A percentile compares a stretch with the other conserved stretches of the same genome.
Evolutionary conservation across 2,329 filamentous ascomycete genomes (phyloP).

Genomic region (Penicillium griseofulvum): DNA sequence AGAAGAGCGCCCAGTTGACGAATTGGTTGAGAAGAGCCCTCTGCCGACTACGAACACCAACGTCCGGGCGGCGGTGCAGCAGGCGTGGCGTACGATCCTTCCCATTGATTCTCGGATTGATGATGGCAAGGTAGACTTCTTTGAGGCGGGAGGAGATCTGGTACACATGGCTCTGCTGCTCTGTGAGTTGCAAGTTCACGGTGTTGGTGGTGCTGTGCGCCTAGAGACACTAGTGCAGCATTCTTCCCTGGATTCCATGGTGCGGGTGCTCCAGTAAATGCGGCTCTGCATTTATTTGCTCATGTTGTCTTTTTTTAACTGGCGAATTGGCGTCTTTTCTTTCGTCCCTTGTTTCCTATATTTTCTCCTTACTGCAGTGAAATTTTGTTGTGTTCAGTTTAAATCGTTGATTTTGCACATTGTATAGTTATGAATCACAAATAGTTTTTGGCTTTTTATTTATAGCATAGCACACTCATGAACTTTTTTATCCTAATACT

Average conservation of each 20-base stretch:
- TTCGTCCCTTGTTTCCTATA: background rate
- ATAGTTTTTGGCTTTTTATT: background rate
- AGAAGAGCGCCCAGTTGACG: background rate
- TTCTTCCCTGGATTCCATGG: conserved; percentile 3
- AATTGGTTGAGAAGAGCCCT: background rate
- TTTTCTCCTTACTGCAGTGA: background rate
- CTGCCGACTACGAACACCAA: background rate
- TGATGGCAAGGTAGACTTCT: background rate
- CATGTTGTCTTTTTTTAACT: background rate
- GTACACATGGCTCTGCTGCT: conserved; percentile 1
- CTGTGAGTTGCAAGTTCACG: background rate
- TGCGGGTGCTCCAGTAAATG: background rate
- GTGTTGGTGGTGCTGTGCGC: background rate
- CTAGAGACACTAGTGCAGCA: conserved; percentile 1
- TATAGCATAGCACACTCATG: background rate
- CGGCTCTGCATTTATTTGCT: background rate
- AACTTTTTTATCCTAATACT: background rate
- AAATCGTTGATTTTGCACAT: background rate
- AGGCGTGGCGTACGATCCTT: conserved; percentile 1
- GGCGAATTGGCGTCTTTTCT: background rate
- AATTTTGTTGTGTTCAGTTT: background rate
- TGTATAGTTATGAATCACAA: background rate
- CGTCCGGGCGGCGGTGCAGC: background rate
- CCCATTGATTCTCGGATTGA: background rate
- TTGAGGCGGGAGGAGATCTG: background rate